A percentile compares a stretch with the other conserved stretches of the same genome.
phyloP scores from a whole-genome alignment of 169 alveolate species.

The Babesia ovata region DNA sequence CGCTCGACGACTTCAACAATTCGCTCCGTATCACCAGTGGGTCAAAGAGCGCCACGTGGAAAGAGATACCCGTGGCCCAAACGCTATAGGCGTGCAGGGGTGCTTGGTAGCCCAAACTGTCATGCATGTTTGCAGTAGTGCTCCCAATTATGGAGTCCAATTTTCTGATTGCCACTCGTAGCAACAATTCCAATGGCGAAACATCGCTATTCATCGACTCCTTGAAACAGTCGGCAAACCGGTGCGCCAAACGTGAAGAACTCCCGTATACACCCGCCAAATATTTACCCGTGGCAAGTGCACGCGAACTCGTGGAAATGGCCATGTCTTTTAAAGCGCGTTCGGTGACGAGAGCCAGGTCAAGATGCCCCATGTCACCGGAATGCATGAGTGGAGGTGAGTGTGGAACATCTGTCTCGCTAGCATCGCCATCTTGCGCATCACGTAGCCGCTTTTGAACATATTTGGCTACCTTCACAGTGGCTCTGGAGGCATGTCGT shows the following conservation, averaged over 20 bases:
- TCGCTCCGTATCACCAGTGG: neutral
- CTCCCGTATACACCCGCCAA: conserved; percentile 10
- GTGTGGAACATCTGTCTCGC: neutral
- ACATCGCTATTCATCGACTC: neutral
- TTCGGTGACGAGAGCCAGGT: neutral
- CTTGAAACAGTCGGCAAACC: neutral
- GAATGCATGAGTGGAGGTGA: neutral
- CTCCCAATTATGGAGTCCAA: neutral
- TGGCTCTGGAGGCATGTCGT: neutral
- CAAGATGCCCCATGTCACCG: neutral
- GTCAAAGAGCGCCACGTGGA: conserved; percentile 39
- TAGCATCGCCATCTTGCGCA: neutral
- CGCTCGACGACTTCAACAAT: neutral
- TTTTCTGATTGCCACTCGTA: neutral
- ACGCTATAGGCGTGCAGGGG: neutral
- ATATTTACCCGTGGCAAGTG: conserved; percentile 12
- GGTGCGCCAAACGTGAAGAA: neutral
- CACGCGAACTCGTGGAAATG: neutral
- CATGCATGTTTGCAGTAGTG: neutral
- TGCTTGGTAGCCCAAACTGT: neutral
- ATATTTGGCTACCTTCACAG: neutral
- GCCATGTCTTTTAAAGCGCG: neutral
- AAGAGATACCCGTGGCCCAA: conserved; percentile 31
- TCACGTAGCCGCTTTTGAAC: conserved; percentile 1
- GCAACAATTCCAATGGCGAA: conserved; percentile 9